Base-by-base conservation (phyloP, 2,329 filamentous ascomycete species). In the Coniochaeta hoffmannii region DNA sequence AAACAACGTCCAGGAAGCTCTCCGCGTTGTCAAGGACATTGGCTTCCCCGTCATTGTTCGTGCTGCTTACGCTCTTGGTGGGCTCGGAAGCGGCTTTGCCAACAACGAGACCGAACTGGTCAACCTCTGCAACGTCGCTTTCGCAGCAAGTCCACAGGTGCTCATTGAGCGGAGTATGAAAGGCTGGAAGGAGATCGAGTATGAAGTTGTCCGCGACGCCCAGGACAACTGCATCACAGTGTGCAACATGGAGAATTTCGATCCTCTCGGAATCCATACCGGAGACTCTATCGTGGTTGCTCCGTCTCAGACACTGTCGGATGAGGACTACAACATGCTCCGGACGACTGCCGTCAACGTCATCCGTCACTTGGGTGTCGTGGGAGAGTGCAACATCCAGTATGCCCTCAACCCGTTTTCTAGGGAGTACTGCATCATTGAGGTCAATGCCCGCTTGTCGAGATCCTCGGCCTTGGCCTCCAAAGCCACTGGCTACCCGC, bases 211-310 rank as follows among this genome's bases (percentile, higher is more conserved):
- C 38, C 88, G 94, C 66, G 94, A 97, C 76, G 88, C 86, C 56
- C 86, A 90, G 64, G 92, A 99, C 76, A 97, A 97, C 80, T 99
- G 94, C 71, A 97, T 99, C 69, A 99, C 94, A 7, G 94, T 99
- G 59, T 99, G 94, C 73, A 99, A 99, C 78, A 97, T 99, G 94
- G 94, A 99, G 77, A 99, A 99, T 76, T 99, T 99, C 67, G 94
- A 99, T 71, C 94, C 94, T 55, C 85, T 99, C 1, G 94, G 94
- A 65, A 97, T 97, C 60, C 94, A 97, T 68, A 99, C 94, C 2
- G 94, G 94, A 71, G 94, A 99, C 69, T 97, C 93, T 12, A 97
- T 99, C 62, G 94, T 99, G 53, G 94, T 99, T 50, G 94, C 94
- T 9, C 94, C 94, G 38, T 97, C 93, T 3, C 94, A 97, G 73